These are phyloP conservation scores for Boletus sp. DNA, from an alignment of 1,284 basidiomycete species.

Conservation along the genomic window DNA sequence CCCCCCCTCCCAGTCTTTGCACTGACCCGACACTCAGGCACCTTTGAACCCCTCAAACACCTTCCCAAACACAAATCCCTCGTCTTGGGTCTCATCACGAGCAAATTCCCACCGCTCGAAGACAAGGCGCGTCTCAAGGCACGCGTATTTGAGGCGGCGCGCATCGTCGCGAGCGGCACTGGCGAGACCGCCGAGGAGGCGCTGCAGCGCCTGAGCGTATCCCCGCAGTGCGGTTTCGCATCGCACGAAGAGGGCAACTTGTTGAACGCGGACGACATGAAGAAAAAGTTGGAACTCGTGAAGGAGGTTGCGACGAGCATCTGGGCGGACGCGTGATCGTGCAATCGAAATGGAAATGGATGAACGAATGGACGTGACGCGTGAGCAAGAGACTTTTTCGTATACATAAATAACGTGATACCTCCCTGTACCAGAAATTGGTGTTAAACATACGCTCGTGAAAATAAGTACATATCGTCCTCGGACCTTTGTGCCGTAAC, in stretches of 20 bases:
- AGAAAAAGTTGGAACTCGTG: constrained; percentile 22
- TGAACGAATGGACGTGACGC: no score
- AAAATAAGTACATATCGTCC: no score
- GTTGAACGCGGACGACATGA: constrained; percentile 23
- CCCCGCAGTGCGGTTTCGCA: constrained; percentile 75
- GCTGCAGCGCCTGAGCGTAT: constrained; percentile 61
- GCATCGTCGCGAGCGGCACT: constrained; percentile 49
- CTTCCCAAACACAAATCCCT: constrained; percentile 66
- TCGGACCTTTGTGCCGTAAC: no score
- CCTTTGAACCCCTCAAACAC: constrained; percentile 60
- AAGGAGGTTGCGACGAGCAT: constrained; percentile 24
- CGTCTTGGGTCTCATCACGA: constrained; percentile 72
- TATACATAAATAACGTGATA: no score
- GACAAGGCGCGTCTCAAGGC: constrained; percentile 52
- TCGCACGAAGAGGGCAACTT: constrained; percentile 62
- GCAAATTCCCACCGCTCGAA: constrained; percentile 67
- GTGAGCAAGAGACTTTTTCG: no score
- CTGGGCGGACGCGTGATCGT: constrained; percentile 25
- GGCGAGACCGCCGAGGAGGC: constrained; percentile 53
- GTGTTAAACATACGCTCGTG: no score
- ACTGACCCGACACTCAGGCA: constrained; percentile 17
- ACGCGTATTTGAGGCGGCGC: constrained; percentile 63
- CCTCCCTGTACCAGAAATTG: no score
- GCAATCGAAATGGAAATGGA: no score
- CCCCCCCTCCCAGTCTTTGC: no score